Percentiles rank a stretch among this genome's conserved stretches.
phyloP scores from a whole-genome alignment of 2,329 filamentous ascomycete genomes.

The Aspergillus costaricaensis region DNA sequence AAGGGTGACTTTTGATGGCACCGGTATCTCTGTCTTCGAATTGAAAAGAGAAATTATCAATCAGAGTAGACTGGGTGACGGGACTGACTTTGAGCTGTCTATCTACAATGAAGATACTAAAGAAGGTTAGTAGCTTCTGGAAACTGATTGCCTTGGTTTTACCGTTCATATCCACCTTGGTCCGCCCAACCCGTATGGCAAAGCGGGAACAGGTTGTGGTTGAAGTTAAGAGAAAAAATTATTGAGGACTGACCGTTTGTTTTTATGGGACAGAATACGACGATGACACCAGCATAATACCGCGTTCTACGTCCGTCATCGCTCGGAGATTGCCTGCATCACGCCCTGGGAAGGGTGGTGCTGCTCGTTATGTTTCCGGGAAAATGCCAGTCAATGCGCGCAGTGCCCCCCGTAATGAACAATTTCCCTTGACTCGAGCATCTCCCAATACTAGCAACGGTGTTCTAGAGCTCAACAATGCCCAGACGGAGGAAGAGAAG shows the following conservation, averaged over 20 bases:
- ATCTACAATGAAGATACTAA: slow-evolving; percentile 91
- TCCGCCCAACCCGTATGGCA: not conserved
- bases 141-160: not conserved
- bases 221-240: not conserved
- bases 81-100: slow-evolving; percentile 91
- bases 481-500: slow-evolving; percentile 90
- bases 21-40: slow-evolving; percentile 96
- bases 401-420: slow-evolving; percentile 70
- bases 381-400: slow-evolving; percentile 91
- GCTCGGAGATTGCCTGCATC: slow-evolving; percentile 81
- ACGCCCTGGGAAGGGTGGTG: slow-evolving; percentile 83
- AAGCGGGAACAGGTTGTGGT: not conserved
- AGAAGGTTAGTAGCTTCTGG: slow-evolving; percentile 66
- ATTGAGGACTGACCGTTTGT: slow-evolving; percentile 26
- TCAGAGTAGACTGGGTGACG: slow-evolving; percentile 90
- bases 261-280: slow-evolving; percentile 72
- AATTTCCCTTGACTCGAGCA: slow-evolving; percentile 43
- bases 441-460: slow-evolving; percentile 50
- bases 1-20: slow-evolving; percentile 94
- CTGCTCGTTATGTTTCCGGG: slow-evolving; percentile 91
- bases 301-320: slow-evolving; percentile 89
- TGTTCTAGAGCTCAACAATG: slow-evolving; percentile 68
- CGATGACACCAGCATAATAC: slow-evolving; percentile 96
- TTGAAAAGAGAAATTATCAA: slow-evolving; percentile 98
- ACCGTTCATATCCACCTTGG: not conserved